A percentile compares a stretch with the other conserved stretches of the same genome.
Evolutionary conservation across 2,329 filamentous ascomycete species (phyloP).

Genomic region (Talaromyces funiculosus): DNA sequence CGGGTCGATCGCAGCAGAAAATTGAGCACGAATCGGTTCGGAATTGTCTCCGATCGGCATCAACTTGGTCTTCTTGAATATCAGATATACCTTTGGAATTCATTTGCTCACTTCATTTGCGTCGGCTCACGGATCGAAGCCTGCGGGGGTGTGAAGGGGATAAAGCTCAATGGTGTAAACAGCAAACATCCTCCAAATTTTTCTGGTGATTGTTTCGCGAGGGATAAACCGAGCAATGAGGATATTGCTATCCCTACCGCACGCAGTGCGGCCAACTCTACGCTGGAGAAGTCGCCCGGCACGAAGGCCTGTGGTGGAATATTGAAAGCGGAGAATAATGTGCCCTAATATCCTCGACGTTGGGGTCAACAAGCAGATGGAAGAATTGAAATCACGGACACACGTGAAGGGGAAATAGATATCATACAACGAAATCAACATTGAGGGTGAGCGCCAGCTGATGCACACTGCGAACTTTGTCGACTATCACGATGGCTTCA

Average conservation of each 20-base stretch:
- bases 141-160: not conserved
- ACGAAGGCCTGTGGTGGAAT: conserved; percentile 10
- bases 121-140: not conserved
- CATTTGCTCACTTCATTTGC: no score
- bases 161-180: not conserved
- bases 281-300: conserved; percentile 16
- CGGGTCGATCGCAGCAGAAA: not conserved
- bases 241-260: not conserved
- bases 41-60: not conserved
- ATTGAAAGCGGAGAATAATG: not conserved
- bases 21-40: not conserved
- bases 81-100: no score
- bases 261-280: conserved; percentile 18
- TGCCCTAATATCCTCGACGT: not conserved
- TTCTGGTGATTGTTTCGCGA: not conserved
- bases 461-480: conserved; percentile 32
- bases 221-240: not conserved
- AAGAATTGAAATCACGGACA: conserved; percentile 25
- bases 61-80: not conserved
- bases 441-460: conserved; percentile 26
- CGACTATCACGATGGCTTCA: conserved; percentile 25
- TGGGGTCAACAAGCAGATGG: conserved; percentile 18
- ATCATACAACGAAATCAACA: conserved; percentile 30
- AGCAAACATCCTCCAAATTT: not conserved
- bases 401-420: conserved; percentile 29